Percentiles rank a stretch among this genome's conserved stretches.
Evolutionary conservation across 495 filamentous ascomycete species (phyloP).

Genomic region (Trichoderma orchidacearum): DNA sequence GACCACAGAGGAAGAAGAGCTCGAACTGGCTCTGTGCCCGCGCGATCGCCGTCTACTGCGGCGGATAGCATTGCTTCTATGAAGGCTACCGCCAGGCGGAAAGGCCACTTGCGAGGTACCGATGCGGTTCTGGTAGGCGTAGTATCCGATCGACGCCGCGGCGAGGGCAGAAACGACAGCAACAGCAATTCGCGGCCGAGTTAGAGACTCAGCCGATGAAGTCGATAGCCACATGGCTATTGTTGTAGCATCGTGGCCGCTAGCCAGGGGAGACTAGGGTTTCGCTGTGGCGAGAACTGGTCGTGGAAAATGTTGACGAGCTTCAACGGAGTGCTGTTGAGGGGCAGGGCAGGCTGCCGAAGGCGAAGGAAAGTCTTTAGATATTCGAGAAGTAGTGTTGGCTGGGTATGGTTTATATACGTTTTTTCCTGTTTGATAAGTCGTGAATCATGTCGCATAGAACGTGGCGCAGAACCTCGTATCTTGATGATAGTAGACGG

Average conservation of each 20-base stretch:
- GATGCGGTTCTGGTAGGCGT: slow-evolving; percentile 20
- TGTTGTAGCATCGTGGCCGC: neutral
- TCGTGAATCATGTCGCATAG: too few relatives aligned
- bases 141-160: slow-evolving; percentile 21
- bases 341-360: too few relatives aligned
- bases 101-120: slow-evolving; percentile 5
- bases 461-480: too few relatives aligned
- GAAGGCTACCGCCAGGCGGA: slow-evolving; percentile 19
- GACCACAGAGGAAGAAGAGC: slow-evolving; percentile 22
- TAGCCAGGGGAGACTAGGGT: neutral
- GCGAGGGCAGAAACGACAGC: slow-evolving; percentile 20
- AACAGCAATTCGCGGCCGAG: slow-evolving; percentile 24
- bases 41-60: slow-evolving; percentile 16
- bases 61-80: slow-evolving; percentile 45
- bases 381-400: too few relatives aligned
- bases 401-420: too few relatives aligned
- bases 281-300: neutral
- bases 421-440: too few relatives aligned
- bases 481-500: too few relatives aligned
- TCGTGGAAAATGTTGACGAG: too few relatives aligned
- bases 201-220: slow-evolving; percentile 26
- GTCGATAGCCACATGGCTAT: slow-evolving; percentile 20
- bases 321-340: too few relatives aligned
- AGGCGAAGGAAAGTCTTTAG: too few relatives aligned
- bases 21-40: slow-evolving; percentile 12